These are phyloP conservation scores for Populus alba DNA, from an alignment of 345 rosid species.

Conservation along the genomic window DNA sequence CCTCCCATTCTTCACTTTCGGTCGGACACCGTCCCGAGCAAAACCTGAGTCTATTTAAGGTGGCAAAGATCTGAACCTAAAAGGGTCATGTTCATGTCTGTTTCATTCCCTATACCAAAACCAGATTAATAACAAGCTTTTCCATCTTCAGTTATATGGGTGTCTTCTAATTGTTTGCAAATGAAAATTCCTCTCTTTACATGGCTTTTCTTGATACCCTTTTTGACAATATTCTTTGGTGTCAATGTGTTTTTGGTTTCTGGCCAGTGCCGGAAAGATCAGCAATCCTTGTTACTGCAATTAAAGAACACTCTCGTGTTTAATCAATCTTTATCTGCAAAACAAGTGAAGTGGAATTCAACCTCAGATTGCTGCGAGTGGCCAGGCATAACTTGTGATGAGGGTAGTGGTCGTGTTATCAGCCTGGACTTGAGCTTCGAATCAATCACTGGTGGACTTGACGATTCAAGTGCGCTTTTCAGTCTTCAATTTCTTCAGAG, in stretches of 20 bases:
- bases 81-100: neutral
- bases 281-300: conserved; percentile 33
- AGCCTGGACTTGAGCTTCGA: conserved; percentile 42
- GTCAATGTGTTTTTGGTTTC: conserved; percentile 8
- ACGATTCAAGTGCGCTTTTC: conserved; percentile 36
- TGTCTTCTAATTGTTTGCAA: neutral
- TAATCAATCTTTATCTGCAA: neutral
- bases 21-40: neutral
- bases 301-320: conserved; percentile 30
- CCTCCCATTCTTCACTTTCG: neutral
- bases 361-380: conserved; percentile 35
- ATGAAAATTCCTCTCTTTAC: conserved; percentile 11
- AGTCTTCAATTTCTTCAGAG: conserved; percentile 31
- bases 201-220: conserved; percentile 2
- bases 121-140: neutral
- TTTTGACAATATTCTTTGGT: neutral
- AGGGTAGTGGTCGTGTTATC: conserved; percentile 28
- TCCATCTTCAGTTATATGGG: neutral
- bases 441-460: conserved; percentile 29
- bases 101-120: neutral
- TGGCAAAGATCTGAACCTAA: neutral
- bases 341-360: conserved; percentile 31
- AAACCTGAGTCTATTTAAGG: neutral
- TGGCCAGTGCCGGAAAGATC: conserved; percentile 36
- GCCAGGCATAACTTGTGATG: conserved; percentile 46